These are phyloP conservation scores for Cyberlindnera bimundalis DNA, from an alignment of 805 yeast genomes.

Conservation along the genomic window DNA sequence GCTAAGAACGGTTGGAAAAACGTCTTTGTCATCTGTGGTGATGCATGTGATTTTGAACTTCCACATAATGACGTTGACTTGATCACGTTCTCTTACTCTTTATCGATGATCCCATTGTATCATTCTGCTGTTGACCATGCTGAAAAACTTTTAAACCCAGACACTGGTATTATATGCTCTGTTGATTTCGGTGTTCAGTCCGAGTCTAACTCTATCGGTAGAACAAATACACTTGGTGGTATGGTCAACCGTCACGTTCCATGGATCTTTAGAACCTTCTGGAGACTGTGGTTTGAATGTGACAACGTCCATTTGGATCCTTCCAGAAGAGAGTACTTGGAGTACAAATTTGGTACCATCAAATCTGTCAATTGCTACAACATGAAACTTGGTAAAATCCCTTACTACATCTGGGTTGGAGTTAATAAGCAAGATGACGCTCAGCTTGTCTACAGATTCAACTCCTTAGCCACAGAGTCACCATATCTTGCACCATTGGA, in stretches of 20 bases:
- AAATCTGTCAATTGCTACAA: conserved; percentile 70
- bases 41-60: conserved; percentile 67
- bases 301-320: conserved; percentile 78
- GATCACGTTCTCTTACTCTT: conserved; percentile 74
- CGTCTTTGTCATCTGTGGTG: conserved; percentile 67
- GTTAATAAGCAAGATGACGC: conserved; percentile 55
- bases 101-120: conserved; percentile 83
- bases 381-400: conserved; percentile 64
- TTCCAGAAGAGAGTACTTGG: conserved; percentile 77
- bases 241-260: conserved; percentile 65
- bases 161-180: conserved; percentile 59
- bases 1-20: conserved; percentile 46
- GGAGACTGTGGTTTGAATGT: conserved; percentile 87
- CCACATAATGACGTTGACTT: conserved; percentile 56
- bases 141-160: conserved; percentile 44
- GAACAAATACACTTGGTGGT: conserved; percentile 75
- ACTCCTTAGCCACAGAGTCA: conserved; percentile 75
- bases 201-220: conserved; percentile 57
- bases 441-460: conserved; percentile 50
- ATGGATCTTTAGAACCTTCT: conserved; percentile 75
- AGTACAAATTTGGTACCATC: conserved; percentile 77
- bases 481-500: conserved; percentile 68
- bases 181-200: conserved; percentile 83
- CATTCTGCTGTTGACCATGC: conserved; percentile 76
- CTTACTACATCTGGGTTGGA: conserved; percentile 83